These are phyloP conservation scores for Rhizopogon vinicolor DNA, from an alignment of 768 basidiomycete genomes.

Conservation along the genomic window DNA sequence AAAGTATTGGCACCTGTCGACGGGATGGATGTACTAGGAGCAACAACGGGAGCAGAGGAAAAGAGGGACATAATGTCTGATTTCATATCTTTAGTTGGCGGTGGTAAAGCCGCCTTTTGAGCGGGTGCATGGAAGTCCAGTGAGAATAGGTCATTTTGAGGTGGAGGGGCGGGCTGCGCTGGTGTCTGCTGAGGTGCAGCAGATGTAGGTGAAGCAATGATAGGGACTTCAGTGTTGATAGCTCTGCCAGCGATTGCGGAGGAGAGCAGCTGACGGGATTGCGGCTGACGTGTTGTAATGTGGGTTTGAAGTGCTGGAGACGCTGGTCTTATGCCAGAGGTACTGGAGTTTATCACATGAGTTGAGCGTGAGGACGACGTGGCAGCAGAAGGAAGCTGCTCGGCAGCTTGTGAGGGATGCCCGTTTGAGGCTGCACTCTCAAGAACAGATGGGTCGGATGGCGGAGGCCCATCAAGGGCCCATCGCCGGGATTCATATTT, in stretches of 20 bases:
- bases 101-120: conserved; percentile 21
- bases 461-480: conserved; percentile 88
- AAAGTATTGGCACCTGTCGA: conserved; percentile 27
- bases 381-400: background rate
- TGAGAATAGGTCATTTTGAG: conserved; percentile 69
- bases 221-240: conserved; percentile 6
- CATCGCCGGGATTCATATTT: conserved; percentile 94
- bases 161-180: conserved; percentile 26
- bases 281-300: conserved; percentile 23
- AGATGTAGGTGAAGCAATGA: conserved; percentile 3
- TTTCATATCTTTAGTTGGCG: conserved; percentile 67
- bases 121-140: conserved; percentile 77
- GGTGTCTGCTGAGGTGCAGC: conserved; percentile 12
- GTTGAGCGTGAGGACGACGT: conserved; percentile 3
- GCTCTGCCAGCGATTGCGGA: conserved; percentile 35
- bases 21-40: conserved; percentile 5
- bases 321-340: conserved; percentile 22
- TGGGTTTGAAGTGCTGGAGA: conserved; percentile 22
- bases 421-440: conserved; percentile 35
- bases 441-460: conserved; percentile 74
- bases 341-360: conserved; percentile 9
- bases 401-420: background rate
- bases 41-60: conserved; percentile 35
- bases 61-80: conserved; percentile 85
- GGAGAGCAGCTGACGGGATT: conserved; percentile 25